Evolutionary conservation across 108 stramenopile genomes (phyloP).

Genomic region (Aurantiochytrium sp.): DNA sequence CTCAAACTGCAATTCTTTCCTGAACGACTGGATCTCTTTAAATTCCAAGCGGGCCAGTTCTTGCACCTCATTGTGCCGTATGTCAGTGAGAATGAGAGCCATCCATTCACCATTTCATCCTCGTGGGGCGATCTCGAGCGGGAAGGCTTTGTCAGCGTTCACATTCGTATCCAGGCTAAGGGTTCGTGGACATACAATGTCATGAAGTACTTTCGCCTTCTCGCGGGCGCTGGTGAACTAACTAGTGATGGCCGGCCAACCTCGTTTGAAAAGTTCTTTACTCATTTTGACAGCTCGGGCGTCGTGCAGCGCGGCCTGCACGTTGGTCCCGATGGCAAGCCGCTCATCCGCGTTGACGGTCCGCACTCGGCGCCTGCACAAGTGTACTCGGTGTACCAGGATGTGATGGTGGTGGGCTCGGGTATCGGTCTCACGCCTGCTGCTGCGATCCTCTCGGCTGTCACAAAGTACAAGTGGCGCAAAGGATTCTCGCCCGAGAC

Average conservation of each 20-base stretch:
- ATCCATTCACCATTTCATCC: conserved; percentile 39
- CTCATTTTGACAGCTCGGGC: background rate
- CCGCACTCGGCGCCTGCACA: conserved; percentile 35
- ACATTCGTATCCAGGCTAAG: conserved; percentile 33
- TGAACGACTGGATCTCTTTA: conserved; percentile 27
- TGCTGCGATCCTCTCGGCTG: conserved; percentile 25
- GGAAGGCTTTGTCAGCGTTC: conserved; percentile 27
- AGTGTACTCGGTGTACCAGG: conserved; percentile 30
- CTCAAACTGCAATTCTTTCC: conserved; percentile 36
- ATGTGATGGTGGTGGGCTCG: conserved; percentile 29
- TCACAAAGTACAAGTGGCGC: conserved; percentile 39
- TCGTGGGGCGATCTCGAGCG: conserved; percentile 28
- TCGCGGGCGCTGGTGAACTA: background rate
- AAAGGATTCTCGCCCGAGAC: conserved; percentile 40
- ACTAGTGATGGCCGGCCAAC: background rate
- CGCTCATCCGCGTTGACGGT: conserved; percentile 38
- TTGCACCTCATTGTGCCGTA: conserved; percentile 29
- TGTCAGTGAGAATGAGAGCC: conserved; percentile 29
- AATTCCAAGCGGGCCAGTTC: conserved; percentile 43
- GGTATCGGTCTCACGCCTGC: conserved; percentile 44
- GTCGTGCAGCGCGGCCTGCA: conserved; percentile 21
- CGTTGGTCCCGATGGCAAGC: conserved; percentile 32
- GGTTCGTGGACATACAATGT: conserved; percentile 12
- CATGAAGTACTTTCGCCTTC: conserved; percentile 20
- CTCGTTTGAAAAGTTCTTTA: background rate